A percentile compares a stretch with the other conserved stretches of the same genome.
Conservation (phyloP, 139 green algal species). For the Dunaliella sp. region DNA sequence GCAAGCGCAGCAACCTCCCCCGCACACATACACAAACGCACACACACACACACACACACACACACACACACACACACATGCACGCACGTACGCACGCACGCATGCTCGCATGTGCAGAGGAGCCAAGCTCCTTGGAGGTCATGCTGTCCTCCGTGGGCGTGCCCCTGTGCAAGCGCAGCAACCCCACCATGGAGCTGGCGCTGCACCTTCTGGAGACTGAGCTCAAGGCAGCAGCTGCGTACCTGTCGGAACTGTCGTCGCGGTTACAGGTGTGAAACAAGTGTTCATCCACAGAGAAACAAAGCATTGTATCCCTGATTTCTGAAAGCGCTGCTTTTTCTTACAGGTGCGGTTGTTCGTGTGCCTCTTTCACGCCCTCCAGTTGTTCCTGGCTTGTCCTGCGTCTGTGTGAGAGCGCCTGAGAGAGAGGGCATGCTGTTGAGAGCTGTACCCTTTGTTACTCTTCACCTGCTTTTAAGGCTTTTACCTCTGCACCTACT, state of each 20-base stretch:
- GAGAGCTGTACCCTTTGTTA: no score
- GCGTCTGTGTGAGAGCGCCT: no score
- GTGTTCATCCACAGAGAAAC: no score
- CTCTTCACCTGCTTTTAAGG: no score
- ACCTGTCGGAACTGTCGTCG: conserved; percentile 7
- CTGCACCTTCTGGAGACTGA: conserved; percentile 62
- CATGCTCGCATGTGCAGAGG: background rate
- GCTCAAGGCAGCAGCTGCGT: conserved; percentile 17
- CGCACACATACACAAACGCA: no score
- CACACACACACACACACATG: background rate
- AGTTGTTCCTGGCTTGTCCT: no score
- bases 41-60: background rate
- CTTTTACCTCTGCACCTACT: no score
- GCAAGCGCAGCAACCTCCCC: conserved; percentile 46
- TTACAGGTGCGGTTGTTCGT: no score
- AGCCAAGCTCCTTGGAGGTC: conserved; percentile 59
- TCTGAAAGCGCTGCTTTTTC: no score
- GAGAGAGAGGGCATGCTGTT: no score
- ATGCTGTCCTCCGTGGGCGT: conserved; percentile 63
- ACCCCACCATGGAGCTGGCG: conserved; percentile 53
- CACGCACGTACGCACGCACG: background rate
- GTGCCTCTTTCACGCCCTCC: no score
- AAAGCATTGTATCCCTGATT: no score
- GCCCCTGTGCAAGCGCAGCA: conserved; percentile 52
- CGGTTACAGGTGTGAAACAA: conserved; percentile 12